Conservation (phyloP, 257 asterid species). For the Capsicum chinense region DNA sequence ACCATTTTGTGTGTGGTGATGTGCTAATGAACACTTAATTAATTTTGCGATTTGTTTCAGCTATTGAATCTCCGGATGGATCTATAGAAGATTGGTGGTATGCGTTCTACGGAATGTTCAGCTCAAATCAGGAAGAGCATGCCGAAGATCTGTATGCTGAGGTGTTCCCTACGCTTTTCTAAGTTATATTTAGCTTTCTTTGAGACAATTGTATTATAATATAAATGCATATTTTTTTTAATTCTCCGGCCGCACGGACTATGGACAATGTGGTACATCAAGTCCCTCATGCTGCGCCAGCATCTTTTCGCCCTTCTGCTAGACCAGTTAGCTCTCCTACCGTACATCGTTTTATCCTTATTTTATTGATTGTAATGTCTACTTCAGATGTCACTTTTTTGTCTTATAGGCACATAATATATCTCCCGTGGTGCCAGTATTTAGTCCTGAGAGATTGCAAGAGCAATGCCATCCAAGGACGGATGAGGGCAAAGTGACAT, state of each 20-base stretch:
- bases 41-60: background rate
- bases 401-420: background rate
- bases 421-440: background rate
- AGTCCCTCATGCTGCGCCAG: constrained; percentile 19
- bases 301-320: constrained; percentile 2
- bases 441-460: background rate
- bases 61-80: constrained; percentile 38
- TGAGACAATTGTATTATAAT: background rate
- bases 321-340: background rate
- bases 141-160: constrained; percentile 12
- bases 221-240: background rate
- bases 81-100: constrained; percentile 60
- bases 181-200: background rate
- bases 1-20: background rate
- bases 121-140: constrained; percentile 7
- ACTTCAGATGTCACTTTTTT: background rate
- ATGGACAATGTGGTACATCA: background rate
- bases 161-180: constrained; percentile 25
- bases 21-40: background rate
- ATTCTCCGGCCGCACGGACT: background rate
- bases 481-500: background rate
- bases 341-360: background rate
- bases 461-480: constrained; percentile 22
- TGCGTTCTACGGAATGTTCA: constrained; percentile 44
- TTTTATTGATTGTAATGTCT: background rate